Percentiles rank a stretch among this genome's conserved stretches.
phyloP scores from a whole-genome alignment of 73 alveolate species.

The Halteria grandinella region DNA sequence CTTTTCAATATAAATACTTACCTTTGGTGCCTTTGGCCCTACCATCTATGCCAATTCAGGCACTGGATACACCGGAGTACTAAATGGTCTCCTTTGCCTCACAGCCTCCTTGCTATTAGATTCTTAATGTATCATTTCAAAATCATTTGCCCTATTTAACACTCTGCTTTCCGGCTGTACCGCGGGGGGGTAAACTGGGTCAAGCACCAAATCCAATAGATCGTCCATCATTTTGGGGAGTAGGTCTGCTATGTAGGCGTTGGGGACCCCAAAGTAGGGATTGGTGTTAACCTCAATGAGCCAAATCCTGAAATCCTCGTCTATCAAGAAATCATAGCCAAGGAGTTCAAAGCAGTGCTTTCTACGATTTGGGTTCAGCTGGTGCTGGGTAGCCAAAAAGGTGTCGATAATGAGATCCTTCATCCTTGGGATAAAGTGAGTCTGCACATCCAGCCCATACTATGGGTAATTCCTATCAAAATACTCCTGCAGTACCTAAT shows the following conservation, averaged over 20 bases:
- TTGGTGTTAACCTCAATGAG: slow-evolving; percentile 91
- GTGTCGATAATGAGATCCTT: slow-evolving; percentile 87
- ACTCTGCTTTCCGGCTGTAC: neutral
- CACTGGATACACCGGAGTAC: slow-evolving; percentile 44
- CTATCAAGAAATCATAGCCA: slow-evolving; percentile 91
- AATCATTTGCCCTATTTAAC: slow-evolving; percentile 33
- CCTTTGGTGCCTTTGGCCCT: slow-evolving; percentile 50
- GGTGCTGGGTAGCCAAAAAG: slow-evolving; percentile 70
- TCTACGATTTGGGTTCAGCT: slow-evolving; percentile 75
- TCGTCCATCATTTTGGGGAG: slow-evolving; percentile 94
- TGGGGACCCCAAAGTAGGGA: slow-evolving; percentile 88
- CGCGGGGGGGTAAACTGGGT: slow-evolving; percentile 42
- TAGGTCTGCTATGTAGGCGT: slow-evolving; percentile 71
- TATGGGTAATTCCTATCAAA: slow-evolving; percentile 73
- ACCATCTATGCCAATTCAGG: slow-evolving; percentile 23
- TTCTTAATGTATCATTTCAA: slow-evolving; percentile 63
- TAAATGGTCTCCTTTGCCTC: slow-evolving; percentile 44
- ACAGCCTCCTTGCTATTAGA: slow-evolving; percentile 42
- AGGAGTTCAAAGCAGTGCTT: slow-evolving; percentile 83
- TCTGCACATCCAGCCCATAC: slow-evolving; percentile 67
- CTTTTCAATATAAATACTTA: neutral
- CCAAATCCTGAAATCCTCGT: slow-evolving; percentile 91
- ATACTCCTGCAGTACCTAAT: slow-evolving; percentile 71
- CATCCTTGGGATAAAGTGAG: slow-evolving; percentile 84
- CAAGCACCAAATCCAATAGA: slow-evolving; percentile 78